phyloP scores from a whole-genome alignment of 2,329 filamentous ascomycete genomes.

The Xylariaceae sp. region DNA sequence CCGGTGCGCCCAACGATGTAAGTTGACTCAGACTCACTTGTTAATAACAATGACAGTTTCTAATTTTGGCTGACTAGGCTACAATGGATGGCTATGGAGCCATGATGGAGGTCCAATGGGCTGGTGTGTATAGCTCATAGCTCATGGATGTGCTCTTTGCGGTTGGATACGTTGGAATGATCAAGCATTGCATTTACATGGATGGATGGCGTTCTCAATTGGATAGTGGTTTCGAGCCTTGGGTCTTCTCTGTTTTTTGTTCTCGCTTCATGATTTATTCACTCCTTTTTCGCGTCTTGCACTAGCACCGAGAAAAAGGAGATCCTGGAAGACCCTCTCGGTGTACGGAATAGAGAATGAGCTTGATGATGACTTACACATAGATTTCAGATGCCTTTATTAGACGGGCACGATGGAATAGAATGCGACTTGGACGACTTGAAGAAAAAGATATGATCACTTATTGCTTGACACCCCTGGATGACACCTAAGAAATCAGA shows the following conservation, averaged over 20 bases:
- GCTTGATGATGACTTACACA: too few species aligned
- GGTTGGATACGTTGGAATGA: background rate
- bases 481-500: too few species aligned
- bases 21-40: constrained; percentile 11
- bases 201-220: constrained; percentile 24
- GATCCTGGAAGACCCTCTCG: background rate
- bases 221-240: constrained; percentile 13
- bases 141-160: constrained; percentile 19
- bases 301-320: background rate
- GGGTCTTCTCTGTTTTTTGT: background rate
- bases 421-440: too few species aligned
- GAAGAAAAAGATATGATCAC: too few species aligned
- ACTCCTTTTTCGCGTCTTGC: background rate
- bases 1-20: constrained; percentile 28
- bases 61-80: constrained; percentile 18
- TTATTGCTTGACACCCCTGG: too few species aligned
- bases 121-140: constrained; percentile 31
- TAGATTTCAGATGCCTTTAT: too few species aligned
- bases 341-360: background rate
- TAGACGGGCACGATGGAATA: too few species aligned
- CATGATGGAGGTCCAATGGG: constrained; percentile 34
- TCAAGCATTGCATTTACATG: background rate
- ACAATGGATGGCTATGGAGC: constrained; percentile 30
- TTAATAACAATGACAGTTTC: background rate
- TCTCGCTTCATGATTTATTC: background rate